These are phyloP conservation scores for Ceriops decandra DNA, from an alignment of 345 rosid genomes.

Conservation along the genomic window DNA sequence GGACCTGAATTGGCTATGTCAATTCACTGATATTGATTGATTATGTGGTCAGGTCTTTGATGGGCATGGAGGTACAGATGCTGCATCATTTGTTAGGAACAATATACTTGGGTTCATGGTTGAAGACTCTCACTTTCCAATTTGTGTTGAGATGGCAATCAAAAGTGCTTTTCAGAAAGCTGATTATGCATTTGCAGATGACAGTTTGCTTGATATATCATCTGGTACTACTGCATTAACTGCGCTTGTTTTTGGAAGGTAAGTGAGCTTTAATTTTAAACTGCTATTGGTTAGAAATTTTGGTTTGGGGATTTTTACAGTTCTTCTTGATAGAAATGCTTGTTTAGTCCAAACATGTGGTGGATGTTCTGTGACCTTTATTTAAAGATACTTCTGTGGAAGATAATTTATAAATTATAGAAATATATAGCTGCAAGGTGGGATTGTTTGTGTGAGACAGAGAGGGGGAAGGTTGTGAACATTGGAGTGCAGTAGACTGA, in stretches of 20 bases:
- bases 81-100: conserved; percentile 69
- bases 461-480: too few relatives aligned
- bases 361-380: neutral
- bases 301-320: neutral
- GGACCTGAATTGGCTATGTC: conserved; percentile 4
- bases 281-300: neutral
- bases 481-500: too few relatives aligned
- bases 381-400: neutral
- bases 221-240: conserved; percentile 92
- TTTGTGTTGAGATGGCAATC: conserved; percentile 68
- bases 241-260: conserved; percentile 81
- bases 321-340: neutral
- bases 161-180: conserved; percentile 77
- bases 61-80: conserved; percentile 97
- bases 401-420: neutral
- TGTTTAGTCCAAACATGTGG: neutral
- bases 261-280: conserved; percentile 6
- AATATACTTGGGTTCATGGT: conserved; percentile 68
- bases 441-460: neutral
- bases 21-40: conserved; percentile 13
- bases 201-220: conserved; percentile 79
- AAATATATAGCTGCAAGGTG: neutral
- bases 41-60: conserved; percentile 72
- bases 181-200: conserved; percentile 89
- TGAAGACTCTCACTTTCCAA: conserved; percentile 80